These are phyloP conservation scores for Sorghum bicolor DNA, from an alignment of 176 grass and related monocot genomes.

Conservation along the genomic window DNA sequence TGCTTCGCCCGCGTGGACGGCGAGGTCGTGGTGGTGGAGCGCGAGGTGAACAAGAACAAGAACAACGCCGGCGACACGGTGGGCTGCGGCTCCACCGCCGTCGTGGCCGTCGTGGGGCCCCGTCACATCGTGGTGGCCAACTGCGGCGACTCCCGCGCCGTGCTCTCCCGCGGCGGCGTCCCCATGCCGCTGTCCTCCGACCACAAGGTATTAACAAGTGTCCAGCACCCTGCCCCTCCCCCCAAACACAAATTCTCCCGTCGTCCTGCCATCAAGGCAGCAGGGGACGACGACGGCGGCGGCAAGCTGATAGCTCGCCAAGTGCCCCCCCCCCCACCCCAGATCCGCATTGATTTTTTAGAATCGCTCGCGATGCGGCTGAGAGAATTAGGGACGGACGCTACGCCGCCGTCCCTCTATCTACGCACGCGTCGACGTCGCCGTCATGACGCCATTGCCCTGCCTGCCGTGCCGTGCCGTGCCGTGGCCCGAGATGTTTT, in stretches of 20 bases:
- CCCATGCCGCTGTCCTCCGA: slow-evolving; percentile 69
- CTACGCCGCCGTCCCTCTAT: neutral
- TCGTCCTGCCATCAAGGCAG: neutral
- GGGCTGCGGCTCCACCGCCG: slow-evolving; percentile 49
- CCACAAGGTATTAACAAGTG: slow-evolving; percentile 56
- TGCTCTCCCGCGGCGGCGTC: slow-evolving; percentile 62
- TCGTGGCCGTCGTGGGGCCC: slow-evolving; percentile 43
- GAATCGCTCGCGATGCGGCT: neutral
- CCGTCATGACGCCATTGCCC: slow-evolving; percentile 10
- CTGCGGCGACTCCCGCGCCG: slow-evolving; percentile 74
- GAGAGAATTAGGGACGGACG: slow-evolving; percentile 20
- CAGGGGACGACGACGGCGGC: neutral
- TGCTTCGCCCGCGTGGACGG: slow-evolving; percentile 67
- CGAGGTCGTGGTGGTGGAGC: slow-evolving; percentile 29
- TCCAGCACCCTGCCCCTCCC: neutral
- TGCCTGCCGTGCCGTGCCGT: neutral
- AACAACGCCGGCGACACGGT: neutral
- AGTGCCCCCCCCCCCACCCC: neutral
- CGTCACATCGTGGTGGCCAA: slow-evolving; percentile 65
- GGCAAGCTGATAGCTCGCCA: neutral
- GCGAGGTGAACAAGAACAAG: neutral
- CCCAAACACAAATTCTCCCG: neutral
- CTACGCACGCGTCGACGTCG: slow-evolving; percentile 13
- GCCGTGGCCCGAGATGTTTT: neutral
- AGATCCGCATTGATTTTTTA: slow-evolving; percentile 17